Conservation (phyloP, 192 early-diverging fungal genomes). For the Rhizophagus sp. region DNA sequence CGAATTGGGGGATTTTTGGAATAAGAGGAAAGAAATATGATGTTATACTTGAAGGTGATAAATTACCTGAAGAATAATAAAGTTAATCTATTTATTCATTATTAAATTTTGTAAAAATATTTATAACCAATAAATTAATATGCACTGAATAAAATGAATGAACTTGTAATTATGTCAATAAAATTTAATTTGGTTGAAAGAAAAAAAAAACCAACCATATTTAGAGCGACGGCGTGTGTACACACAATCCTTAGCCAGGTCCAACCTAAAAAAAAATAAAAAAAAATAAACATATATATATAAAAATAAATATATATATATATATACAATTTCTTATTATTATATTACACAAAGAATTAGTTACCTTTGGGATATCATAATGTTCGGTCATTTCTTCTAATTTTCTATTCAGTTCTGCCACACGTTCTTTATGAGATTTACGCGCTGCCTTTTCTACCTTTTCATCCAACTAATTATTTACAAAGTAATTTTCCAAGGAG, state of each 20-base stretch:
- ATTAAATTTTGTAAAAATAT: too few species aligned
- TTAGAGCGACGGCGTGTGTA: too few species aligned
- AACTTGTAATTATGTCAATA: too few species aligned
- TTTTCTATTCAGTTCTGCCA: constrained; percentile 75
- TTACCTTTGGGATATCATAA: constrained; percentile 83
- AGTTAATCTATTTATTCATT: too few species aligned
- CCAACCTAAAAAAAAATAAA: background rate
- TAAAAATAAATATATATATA: too few species aligned
- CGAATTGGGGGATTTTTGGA: constrained; percentile 81
- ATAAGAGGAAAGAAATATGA: constrained; percentile 82
- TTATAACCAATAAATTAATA: too few species aligned
- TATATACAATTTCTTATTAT: background rate
- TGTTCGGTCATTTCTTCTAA: constrained; percentile 75
- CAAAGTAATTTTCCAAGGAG: background rate
- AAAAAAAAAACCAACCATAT: too few species aligned
- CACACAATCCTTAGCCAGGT: background rate
- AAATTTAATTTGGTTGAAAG: too few species aligned
- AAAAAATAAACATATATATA: too few species aligned
- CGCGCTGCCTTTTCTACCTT: constrained; percentile 62
- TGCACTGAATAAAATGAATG: too few species aligned
- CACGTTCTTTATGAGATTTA: constrained; percentile 76
- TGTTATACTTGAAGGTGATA: constrained; percentile 46
- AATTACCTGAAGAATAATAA: background rate
- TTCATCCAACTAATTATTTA: constrained; percentile 60
- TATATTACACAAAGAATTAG: background rate